A percentile compares a stretch with the other conserved stretches of the same genome.
Evolutionary conservation across 2,329 filamentous ascomycete genomes (phyloP).

Genomic region (Mycosphaerella arachidis): DNA sequence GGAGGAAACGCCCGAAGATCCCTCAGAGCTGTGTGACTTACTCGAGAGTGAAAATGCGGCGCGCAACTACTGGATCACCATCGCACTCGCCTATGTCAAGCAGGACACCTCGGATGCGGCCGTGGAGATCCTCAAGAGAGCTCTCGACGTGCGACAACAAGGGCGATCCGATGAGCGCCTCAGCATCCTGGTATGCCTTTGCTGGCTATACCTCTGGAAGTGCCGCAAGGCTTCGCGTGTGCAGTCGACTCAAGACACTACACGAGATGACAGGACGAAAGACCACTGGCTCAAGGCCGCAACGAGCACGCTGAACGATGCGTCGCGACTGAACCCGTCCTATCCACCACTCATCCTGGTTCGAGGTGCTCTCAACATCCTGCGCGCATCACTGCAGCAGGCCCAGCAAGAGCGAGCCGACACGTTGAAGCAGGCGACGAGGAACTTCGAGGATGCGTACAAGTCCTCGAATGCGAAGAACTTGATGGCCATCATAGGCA

Average conservation of each 20-base stretch:
- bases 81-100: constrained; percentile 93
- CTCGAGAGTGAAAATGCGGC: constrained; percentile 91
- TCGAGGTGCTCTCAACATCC: constrained; percentile 79
- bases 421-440: constrained; percentile 76
- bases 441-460: constrained; percentile 91
- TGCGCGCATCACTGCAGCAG: constrained; percentile 82
- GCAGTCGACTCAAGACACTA: constrained; percentile 54
- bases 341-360: constrained; percentile 89
- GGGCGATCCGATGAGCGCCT: constrained; percentile 76
- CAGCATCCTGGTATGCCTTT: constrained; percentile 76
- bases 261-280: constrained; percentile 77
- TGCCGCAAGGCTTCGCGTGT: constrained; percentile 73
- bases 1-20: constrained; percentile 81
- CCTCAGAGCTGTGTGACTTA: constrained; percentile 88
- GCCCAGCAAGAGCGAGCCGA: constrained; percentile 64
- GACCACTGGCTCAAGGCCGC: constrained; percentile 87
- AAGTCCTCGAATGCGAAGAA: constrained; percentile 81
- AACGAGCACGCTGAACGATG: constrained; percentile 90
- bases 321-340: constrained; percentile 86
- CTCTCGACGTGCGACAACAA: constrained; percentile 59
- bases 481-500: constrained; percentile 86
- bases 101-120: constrained; percentile 86
- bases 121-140: constrained; percentile 66
- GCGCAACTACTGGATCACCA: constrained; percentile 96
- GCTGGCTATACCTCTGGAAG: constrained; percentile 89